A percentile compares a stretch with the other conserved stretches of the same genome.
Conservation (phyloP, 1,284 basidiomycete species). For the Violaceomyces palustris region DNA sequence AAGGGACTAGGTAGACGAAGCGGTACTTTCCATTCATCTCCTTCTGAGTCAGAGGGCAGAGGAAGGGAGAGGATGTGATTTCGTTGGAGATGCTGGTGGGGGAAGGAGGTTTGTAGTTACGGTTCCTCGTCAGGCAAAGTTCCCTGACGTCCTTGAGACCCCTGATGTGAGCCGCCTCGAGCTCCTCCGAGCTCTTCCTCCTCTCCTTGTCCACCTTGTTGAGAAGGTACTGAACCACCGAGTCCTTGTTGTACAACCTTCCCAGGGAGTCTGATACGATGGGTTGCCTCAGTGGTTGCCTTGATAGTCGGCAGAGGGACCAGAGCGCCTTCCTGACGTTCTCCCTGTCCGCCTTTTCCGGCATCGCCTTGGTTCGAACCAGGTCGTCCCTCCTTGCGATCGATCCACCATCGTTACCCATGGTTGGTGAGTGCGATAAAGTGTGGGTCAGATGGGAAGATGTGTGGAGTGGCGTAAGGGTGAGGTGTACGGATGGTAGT, state of each 20-base stretch:
- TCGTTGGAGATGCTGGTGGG: constrained; percentile 3
- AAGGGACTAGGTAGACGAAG: constrained; percentile 40
- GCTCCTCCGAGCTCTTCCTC: constrained; percentile 4
- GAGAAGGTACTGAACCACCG: constrained; percentile 38
- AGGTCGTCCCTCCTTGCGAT: constrained; percentile 47
- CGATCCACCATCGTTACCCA: constrained; percentile 50
- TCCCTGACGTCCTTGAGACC: constrained; percentile 37
- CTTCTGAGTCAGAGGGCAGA: constrained; percentile 43
- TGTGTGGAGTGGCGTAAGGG: too few relatives aligned
- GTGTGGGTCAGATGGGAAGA: too few relatives aligned
- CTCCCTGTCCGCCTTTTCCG: constrained; percentile 29
- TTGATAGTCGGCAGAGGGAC: constrained; percentile 43
- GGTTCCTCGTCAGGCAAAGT: constrained; percentile 28
- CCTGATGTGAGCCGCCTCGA: constrained; percentile 33
- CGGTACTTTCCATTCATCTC: constrained; percentile 45
- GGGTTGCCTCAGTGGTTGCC: constrained; percentile 24
- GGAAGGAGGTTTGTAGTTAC: constrained; percentile 19
- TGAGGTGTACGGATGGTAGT: too few relatives aligned
- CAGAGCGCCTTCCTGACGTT: constrained; percentile 31
- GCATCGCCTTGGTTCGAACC: constrained; percentile 32
- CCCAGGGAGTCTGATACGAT: constrained; percentile 45
- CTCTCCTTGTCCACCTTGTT: constrained; percentile 1
- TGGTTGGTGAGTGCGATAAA: too few relatives aligned
- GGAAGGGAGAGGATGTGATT: constrained; percentile 22
- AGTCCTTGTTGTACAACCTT: constrained; percentile 50